Evolutionary conservation across 306 rosid genomes (phyloP), one percentile per base, ranked within the genome.

Genomic region (Lotus japonicus): DNA sequence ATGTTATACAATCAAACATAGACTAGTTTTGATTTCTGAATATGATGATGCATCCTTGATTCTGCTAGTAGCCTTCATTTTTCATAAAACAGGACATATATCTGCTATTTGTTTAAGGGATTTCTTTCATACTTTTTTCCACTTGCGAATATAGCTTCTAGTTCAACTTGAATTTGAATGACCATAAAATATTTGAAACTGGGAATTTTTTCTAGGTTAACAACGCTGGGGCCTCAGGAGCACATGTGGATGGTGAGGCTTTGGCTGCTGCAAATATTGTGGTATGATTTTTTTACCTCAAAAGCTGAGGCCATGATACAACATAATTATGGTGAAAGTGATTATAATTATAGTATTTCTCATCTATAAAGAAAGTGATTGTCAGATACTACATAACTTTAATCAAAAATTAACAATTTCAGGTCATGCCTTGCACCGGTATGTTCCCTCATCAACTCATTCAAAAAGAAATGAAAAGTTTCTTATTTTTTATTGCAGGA

Each of bases 201-300:
- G 7, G 62, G n/a, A 6, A 18, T 5, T 38, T 11, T 52, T 10
- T 39, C 38, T 36, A 82, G 87, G 71, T 84, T 49, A 79, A 87
- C 79, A 84, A 84, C 67, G 88, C 88, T 45, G 86, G 80, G 53
- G 15, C 64, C 19, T 4, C 15, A 18, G 92, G 89, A 59, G 64
- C 42, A 9, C 43, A 43, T 36, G 4, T 72, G 11, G 57, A 77
- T 48, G 59, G 51, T 15, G 82, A 84, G 53, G 79, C 78, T 55
- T 35, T 66, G 53, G 51, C 59, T 38, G 39, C 74, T 58, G 58
- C 70, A 71, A 78, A 59, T 48, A 38, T 35, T 64, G 11, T 28
- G 77, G 82, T 77, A 64, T 64, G 67, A 12, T 28, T 12, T 6
- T 31, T 14, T 21, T 66, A 14, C 9, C 5, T 2, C 5, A 18